phyloP scores from a whole-genome alignment of 345 rosid genomes.

The Populus tremula region DNA sequence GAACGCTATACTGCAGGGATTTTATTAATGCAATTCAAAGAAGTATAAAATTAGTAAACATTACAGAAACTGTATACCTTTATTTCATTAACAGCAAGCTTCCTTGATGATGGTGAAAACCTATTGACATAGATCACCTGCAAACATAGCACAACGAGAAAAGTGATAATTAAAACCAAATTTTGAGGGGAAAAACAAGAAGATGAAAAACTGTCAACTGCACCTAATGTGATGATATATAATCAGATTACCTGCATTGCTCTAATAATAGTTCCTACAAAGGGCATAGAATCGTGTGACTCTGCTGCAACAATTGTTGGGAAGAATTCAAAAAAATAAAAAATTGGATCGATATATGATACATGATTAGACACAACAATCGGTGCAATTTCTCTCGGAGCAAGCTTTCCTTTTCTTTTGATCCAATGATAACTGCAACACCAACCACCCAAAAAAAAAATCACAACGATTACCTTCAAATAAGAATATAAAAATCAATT shows the following conservation, averaged over 20 bases:
- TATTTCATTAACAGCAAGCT: conserved; percentile 80
- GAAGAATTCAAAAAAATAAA: conserved; percentile 83
- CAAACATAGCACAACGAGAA: neutral
- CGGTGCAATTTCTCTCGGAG: conserved; percentile 81
- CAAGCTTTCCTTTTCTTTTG: conserved; percentile 83
- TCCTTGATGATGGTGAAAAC: conserved; percentile 79
- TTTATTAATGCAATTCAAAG: neutral
- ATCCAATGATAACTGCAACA: conserved; percentile 90
- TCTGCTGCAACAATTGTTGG: conserved; percentile 94
- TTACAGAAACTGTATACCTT: conserved; percentile 69
- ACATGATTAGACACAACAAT: conserved; percentile 91
- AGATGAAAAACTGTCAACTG: neutral
- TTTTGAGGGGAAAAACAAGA: no score
- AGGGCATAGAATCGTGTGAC: conserved; percentile 86
- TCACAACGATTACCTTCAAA: neutral
- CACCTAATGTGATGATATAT: neutral
- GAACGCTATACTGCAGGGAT: neutral
- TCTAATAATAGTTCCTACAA: conserved; percentile 95
- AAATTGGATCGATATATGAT: conserved; percentile 87
- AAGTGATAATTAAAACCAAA: neutral
- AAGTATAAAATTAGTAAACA: conserved; percentile 2
- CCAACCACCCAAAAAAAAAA: neutral
- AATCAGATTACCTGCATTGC: conserved; percentile 78
- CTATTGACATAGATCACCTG: conserved; percentile 98
- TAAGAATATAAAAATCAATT: neutral